Conservation (phyloP, 441 rosid genomes). For the Croton setiger region DNA sequence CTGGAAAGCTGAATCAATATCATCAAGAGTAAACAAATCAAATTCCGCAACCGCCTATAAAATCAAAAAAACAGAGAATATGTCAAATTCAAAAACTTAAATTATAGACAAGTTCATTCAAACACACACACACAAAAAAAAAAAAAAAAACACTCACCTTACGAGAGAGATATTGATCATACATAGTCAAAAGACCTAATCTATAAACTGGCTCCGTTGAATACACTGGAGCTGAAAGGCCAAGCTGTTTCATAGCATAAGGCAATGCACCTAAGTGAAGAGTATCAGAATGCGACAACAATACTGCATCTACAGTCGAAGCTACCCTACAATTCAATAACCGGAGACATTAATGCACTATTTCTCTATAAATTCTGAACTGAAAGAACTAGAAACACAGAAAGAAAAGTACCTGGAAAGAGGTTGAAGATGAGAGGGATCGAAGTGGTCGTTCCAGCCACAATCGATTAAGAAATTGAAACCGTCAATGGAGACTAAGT, state of each 20-base stretch:
- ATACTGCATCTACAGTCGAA: slow-evolving; percentile 79
- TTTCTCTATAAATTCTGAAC: not conserved
- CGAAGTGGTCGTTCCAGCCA: slow-evolving; percentile 98
- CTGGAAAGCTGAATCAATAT: slow-evolving; percentile 90
- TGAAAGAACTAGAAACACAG: not conserved
- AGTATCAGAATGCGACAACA: slow-evolving; percentile 88
- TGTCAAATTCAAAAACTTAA: not conserved
- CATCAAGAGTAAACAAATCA: slow-evolving; percentile 85
- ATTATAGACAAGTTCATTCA: not conserved
- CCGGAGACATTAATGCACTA: not conserved
- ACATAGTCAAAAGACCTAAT: slow-evolving; percentile 91
- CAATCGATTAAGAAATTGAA: slow-evolving; percentile 91
- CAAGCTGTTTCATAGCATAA: slow-evolving; percentile 81
- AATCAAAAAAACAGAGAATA: not conserved
- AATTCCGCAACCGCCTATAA: slow-evolving; percentile 93
- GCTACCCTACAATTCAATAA: slow-evolving; percentile 51
- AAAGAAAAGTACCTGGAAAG: slow-evolving; percentile 61
- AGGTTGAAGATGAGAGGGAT: slow-evolving; percentile 79
- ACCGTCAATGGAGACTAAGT: slow-evolving; percentile 82
- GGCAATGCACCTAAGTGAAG: slow-evolving; percentile 95
- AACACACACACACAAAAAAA: not conserved
- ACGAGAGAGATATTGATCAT: slow-evolving; percentile 83
- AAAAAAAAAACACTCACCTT: slow-evolving; percentile 43
- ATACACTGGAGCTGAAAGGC: slow-evolving; percentile 82
- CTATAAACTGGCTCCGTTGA: slow-evolving; percentile 85